These are phyloP conservation scores for Tuber umbilicatum DNA, from an alignment of 495 filamentous ascomycete species.

Conservation along the genomic window DNA sequence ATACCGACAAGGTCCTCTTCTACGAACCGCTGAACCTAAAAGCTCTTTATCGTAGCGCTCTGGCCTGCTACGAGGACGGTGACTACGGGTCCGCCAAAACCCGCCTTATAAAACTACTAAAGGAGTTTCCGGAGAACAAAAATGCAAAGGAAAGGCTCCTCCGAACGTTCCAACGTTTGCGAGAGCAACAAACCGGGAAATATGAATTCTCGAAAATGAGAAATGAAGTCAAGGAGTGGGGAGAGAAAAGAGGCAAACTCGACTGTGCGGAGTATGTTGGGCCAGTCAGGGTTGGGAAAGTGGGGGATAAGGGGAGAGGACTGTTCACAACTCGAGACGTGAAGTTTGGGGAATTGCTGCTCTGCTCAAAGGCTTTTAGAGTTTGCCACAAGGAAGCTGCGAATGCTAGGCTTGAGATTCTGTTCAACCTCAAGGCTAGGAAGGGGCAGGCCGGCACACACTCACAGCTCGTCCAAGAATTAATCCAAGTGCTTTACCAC, in stretches of 20 bases:
- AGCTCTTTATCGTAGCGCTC: conserved; percentile 9
- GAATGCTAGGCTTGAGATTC: background rate
- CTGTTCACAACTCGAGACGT: conserved; percentile 25
- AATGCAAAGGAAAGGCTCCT: conserved; percentile 11
- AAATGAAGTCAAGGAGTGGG: conserved; percentile 7
- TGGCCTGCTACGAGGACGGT: conserved; percentile 13
- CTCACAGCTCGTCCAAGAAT: background rate
- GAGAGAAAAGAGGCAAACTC: background rate
- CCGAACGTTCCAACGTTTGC: conserved; percentile 7
- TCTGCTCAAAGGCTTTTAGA: conserved; percentile 22
- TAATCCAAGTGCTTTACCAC: conserved; percentile 12
- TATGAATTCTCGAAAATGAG: conserved; percentile 23
- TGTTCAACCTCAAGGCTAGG: background rate
- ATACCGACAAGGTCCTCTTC: conserved; percentile 4
- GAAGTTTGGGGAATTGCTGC: conserved; percentile 20
- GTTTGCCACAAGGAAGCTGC: conserved; percentile 6
- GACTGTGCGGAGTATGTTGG: conserved; percentile 27
- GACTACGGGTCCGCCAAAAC: conserved; percentile 13
- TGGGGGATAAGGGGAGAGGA: conserved; percentile 12
- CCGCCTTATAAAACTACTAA: background rate
- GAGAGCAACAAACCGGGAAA: conserved; percentile 12
- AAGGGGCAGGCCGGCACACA: background rate
- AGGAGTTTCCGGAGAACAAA: conserved; percentile 4
- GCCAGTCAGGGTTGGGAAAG: conserved; percentile 5
- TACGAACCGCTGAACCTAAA: conserved; percentile 20